Evolutionary conservation across 257 asterid species (phyloP).

Genomic region (Nicotiana undulata): DNA sequence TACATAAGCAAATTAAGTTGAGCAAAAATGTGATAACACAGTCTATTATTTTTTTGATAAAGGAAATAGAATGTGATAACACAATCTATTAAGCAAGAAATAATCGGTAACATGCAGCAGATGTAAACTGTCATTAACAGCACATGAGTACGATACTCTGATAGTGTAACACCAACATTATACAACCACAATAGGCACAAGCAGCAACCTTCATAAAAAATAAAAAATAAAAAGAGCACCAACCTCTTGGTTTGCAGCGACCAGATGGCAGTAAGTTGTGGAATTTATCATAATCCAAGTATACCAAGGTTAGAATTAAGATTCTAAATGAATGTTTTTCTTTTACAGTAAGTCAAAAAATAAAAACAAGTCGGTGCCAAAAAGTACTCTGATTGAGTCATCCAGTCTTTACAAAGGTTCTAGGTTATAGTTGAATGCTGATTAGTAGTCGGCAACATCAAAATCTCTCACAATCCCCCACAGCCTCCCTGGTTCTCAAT

Average conservation of each 20-base stretch:
- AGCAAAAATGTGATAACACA: neutral
- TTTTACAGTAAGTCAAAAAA: neutral
- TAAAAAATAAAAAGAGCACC: neutral
- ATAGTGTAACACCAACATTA: neutral
- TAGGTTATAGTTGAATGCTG: neutral
- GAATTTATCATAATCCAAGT: neutral
- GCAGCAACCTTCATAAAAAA: neutral
- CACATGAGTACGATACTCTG: neutral
- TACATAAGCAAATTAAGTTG: conserved; percentile 5
- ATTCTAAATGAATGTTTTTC: neutral
- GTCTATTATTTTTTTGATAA: no score
- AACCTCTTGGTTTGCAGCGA: neutral
- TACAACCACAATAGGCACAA: neutral
- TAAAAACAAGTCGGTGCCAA: neutral
- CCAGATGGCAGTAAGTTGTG: neutral
- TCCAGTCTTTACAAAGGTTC: neutral
- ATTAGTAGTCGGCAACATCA: neutral
- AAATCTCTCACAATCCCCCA: neutral
- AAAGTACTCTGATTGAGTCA: neutral
- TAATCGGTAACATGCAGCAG: neutral
- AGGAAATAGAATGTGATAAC: neutral
- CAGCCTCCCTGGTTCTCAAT: neutral
- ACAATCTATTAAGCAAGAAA: neutral
- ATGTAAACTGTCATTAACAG: neutral
- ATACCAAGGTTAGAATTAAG: neutral